Evolutionary conservation across 2,329 filamentous ascomycete species (phyloP).

Genomic region (Clonostachys rhizophaga): DNA sequence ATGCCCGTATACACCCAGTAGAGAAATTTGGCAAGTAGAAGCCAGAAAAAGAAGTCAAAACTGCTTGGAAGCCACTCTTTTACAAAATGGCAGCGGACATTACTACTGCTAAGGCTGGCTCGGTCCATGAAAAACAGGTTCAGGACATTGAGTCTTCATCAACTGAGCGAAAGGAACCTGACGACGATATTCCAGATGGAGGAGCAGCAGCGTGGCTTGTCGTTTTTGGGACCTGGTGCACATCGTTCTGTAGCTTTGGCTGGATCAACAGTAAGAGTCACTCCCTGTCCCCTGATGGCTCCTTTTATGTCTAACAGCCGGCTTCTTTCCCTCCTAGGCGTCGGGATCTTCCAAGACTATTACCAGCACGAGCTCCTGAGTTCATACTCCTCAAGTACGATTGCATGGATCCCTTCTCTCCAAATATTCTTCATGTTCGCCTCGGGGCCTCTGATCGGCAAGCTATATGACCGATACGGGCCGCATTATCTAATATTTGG

Average conservation of each 20-base stretch:
- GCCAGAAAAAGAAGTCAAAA: too few species aligned
- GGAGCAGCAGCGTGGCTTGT: constrained; percentile 33
- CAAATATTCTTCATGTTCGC: constrained; percentile 50
- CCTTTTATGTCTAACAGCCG: neutral
- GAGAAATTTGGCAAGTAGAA: too few species aligned
- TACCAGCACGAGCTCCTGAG: constrained; percentile 28
- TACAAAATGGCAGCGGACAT: too few species aligned
- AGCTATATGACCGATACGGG: constrained; percentile 34
- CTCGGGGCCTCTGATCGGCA: too few species aligned
- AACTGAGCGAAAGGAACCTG: too few species aligned
- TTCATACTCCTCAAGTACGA: constrained; percentile 17
- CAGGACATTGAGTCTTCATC: too few species aligned
- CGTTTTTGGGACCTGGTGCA: constrained; percentile 22
- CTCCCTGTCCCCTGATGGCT: neutral
- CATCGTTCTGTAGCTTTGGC: constrained; percentile 32
- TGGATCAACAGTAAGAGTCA: constrained; percentile 26
- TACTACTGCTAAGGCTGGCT: too few species aligned
- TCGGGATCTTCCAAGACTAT: constrained; percentile 38
- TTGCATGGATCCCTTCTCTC: constrained; percentile 44
- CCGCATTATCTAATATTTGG: constrained; percentile 3
- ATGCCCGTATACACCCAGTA: too few species aligned
- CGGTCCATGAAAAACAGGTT: too few species aligned
- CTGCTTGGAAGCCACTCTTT: too few species aligned
- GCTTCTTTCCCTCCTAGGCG: constrained; percentile 10
- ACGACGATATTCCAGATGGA: constrained; percentile 15